These are phyloP conservation scores for Tephrocybe sp. DNA, from an alignment of 768 basidiomycete species.

Conservation along the genomic window DNA sequence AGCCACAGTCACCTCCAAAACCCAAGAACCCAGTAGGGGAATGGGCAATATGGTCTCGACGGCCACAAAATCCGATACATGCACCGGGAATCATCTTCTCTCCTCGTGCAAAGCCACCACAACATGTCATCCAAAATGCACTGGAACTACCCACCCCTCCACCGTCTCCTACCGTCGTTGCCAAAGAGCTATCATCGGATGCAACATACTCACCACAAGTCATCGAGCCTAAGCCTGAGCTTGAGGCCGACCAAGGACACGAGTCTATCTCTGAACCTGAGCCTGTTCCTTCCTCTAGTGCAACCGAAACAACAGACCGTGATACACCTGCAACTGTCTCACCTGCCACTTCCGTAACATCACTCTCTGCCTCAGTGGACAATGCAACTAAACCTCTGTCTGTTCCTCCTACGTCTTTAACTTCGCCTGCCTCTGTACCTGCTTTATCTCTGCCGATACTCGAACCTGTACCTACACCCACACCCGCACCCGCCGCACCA, in stretches of 20 bases:
- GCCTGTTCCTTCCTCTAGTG: slow-evolving; percentile 42
- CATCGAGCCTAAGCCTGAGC: not conserved
- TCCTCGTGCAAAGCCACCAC: slow-evolving; percentile 58
- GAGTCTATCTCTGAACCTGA: not conserved
- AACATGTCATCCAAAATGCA: slow-evolving; percentile 54
- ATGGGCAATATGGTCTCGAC: slow-evolving; percentile 74
- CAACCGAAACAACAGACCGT: slow-evolving; percentile 48
- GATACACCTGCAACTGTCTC: slow-evolving; percentile 53
- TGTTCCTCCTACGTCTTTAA: not conserved
- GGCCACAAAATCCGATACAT: slow-evolving; percentile 57
- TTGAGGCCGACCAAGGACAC: not conserved
- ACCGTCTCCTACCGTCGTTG: slow-evolving; percentile 28
- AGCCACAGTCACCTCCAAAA: not conserved
- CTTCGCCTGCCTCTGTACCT: slow-evolving; percentile 2
- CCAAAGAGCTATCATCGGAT: slow-evolving; percentile 12
- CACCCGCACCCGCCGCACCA: slow-evolving; percentile 27
- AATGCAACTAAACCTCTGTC: slow-evolving; percentile 11
- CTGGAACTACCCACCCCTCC: slow-evolving; percentile 51
- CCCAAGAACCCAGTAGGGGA: slow-evolving; percentile 18
- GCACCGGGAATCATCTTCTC: slow-evolving; percentile 77
- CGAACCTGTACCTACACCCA: slow-evolving; percentile 8
- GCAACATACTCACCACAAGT: not conserved
- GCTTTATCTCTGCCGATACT: slow-evolving; percentile 2
- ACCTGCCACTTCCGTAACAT: slow-evolving; percentile 56
- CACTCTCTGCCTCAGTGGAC: slow-evolving; percentile 34